Base-by-base conservation (phyloP, 805 yeast species). In the Candida bentonensis region DNA sequence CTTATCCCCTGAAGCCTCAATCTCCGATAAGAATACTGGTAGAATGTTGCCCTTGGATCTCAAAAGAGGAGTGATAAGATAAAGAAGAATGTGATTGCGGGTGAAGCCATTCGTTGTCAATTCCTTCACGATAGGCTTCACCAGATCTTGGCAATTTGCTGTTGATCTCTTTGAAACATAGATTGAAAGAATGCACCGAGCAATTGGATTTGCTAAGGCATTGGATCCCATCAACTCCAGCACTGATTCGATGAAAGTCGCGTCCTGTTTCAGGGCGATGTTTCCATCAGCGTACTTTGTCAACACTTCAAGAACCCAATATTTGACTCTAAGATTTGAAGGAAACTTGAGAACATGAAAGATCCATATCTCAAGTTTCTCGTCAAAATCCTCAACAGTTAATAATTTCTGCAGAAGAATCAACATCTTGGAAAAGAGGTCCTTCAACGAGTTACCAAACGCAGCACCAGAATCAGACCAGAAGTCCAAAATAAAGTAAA, bases 381-480 rank as follows among this genome's bases (percentile, higher is more conserved):
- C 46, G 3, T 11, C 45, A 15, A 47, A 46, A 39, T 39, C 43
- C 11, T 51, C 43, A 36, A 54, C 51, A 1, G 44, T 22, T 44
- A 49, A 22, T 40, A 61, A 48, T 15, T 50, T 48, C 26, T 63
- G 62, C 34, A 72, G 42, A 21, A 76, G 63, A 1, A 53, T 48
- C 9, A 79, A 57, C 42, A 79, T 54, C 51, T 79, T 84, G 2
- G 58, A 44, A 41, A 85, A 71, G 40, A 86, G 54, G 25, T 76
- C 82, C 44, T 68, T 72, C 43, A 84, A 58, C 0, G 94, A 79
- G 54, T 81, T 83, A 3, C 80, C 76, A 22, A 83, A 58, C 0
- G 94, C 78, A 2, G 82, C 76, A 3, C 81, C 78, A 1, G 83
- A 72, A 42, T 79, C 83, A 44, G 74, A 76, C 78, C 87, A 78